phyloP scores from a whole-genome alignment of 495 filamentous ascomycete genomes.

The Articulospora tetracladia region DNA sequence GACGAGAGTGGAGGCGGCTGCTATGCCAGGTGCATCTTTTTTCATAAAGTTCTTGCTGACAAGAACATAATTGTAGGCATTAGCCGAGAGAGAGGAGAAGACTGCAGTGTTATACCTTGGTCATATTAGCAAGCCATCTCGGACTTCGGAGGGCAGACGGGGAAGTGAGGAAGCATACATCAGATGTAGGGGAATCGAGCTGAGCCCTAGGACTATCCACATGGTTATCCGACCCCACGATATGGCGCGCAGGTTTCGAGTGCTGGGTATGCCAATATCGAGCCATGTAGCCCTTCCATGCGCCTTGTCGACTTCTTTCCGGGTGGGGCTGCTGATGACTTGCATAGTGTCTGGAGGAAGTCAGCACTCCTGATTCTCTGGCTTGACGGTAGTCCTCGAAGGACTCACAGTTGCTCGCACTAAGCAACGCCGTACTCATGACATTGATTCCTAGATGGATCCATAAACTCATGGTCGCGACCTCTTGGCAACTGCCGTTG shows the following conservation, averaged over 20 bases:
- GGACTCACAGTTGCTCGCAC: conserved; percentile 35
- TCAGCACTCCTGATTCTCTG: background rate
- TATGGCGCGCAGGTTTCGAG: conserved; percentile 43
- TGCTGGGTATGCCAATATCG: conserved; percentile 48
- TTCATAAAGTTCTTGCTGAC: conserved; percentile 29
- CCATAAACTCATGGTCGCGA: conserved; percentile 24
- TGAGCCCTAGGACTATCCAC: conserved; percentile 31
- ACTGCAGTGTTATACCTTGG: conserved; percentile 39
- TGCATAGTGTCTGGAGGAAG: conserved; percentile 33
- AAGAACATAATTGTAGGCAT: conserved; percentile 32
- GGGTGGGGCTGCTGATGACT: conserved; percentile 47
- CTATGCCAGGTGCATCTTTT: background rate
- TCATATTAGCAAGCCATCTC: background rate
- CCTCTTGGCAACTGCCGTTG: conserved; percentile 18
- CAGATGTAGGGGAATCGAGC: conserved; percentile 34
- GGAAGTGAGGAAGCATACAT: background rate
- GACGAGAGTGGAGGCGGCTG: conserved; percentile 5
- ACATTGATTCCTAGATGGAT: conserved; percentile 35
- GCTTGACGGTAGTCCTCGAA: background rate
- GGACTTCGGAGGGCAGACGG: background rate
- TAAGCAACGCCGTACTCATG: conserved; percentile 34
- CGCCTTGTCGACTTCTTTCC: conserved; percentile 44
- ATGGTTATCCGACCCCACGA: conserved; percentile 32
- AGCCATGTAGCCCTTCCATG: conserved; percentile 44
- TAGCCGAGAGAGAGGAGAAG: conserved; percentile 35